Base-by-base conservation (phyloP, 2,329 filamentous ascomycete genomes). In the Aspergillus awamori region DNA sequence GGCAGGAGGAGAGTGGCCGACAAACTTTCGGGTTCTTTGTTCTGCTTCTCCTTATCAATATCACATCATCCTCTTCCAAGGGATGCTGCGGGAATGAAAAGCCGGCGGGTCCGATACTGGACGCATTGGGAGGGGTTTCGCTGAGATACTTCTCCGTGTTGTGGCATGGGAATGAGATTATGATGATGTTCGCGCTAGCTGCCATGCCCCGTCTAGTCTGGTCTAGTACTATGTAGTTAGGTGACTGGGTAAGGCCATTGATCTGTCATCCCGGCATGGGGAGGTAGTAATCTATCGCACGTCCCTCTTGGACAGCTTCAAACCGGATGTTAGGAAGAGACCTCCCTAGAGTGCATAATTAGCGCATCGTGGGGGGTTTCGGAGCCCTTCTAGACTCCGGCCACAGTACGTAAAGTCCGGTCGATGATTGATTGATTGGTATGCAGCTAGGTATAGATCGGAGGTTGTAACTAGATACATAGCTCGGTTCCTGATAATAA, bases 11-110 rank as follows among this genome's bases (percentile, higher is more conserved):
- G 22, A 49, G 41, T 22, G 41, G 13, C 33, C 0, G 33, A 22
- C 47, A 51, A 33, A 51, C n/a, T 51, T 33, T 51, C 47, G 47
- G 17, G 47, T 51, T 51, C 47, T 51, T 51, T 51, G 47, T 51
- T 51, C 33, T 30, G 26, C 15, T 51, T 30, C 41, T 24, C 24
- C 26, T 49, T 49, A 26, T 49, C 45, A 30, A 24, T 49, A 49
- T 49, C 45, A 24, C 45, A 49, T 49, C 45, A 49, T 49, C 13
- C 22, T 49, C 24, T 17, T 10, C 39, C 20, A 22, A 45, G 41
- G 22, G 41, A 45, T 45, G 11, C 41, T 45, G 41, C 11, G 41
- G 41, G 41, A 45, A 45, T 45, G 20, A 13, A 45, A 20, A 24
- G 41, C 41, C 41, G 20, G 20, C 24, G 41, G 41, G 41, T 45